Base-by-base conservation (phyloP, 1,139 yeast species). In the Suhomyces coccinellae region DNA sequence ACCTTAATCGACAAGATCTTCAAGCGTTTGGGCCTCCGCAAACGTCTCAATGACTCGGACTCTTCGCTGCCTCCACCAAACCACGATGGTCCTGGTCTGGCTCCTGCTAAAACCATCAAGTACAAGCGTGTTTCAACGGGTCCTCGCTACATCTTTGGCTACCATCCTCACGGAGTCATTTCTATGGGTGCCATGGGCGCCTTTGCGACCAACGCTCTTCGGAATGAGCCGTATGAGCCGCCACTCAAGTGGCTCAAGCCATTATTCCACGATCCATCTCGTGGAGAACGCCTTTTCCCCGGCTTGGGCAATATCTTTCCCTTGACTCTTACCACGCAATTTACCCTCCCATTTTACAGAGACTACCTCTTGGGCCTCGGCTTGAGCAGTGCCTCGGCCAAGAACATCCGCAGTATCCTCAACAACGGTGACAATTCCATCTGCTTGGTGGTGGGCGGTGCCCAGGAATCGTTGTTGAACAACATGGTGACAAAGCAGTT, bases 121-220 rank as follows among this genome's bases (percentile, higher is more conserved):
- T 57, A 53, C 29, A 66, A 62, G 34, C 65, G 62, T 32, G 67
- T 73, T 2, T 59, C 70, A n/a, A 71, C 81, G 1, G 95, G 93
- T 0, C 90, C 95, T 1, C 73, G 86, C 38, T 93, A 93, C 62
- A 82, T 93, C 1, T 91, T 93, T 65, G 96, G 97, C 0, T 87
- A 89, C 60, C 98, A 91, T 64, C 99, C 99, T 0, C 99, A 93
- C 62, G 99, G 99, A 0, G 91, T 93, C 10, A 90, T 91, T 24
- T 89, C 97, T 0, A 77, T 91, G 79, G 97, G 98, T 1, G 95
- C 86, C 0, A 82, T 93, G 63, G 97, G 97, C 4, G 84, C 84
- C 0, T 75, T 93, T 57, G 93, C 85, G 0, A 87, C 96, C 9
- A 91, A 91, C 53, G 95, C 91, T 11, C 52, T 74, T 28, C 54